These are phyloP conservation scores for Rhodotorula kratochvilovae DNA, from an alignment of 768 basidiomycete species.

Conservation along the genomic window DNA sequence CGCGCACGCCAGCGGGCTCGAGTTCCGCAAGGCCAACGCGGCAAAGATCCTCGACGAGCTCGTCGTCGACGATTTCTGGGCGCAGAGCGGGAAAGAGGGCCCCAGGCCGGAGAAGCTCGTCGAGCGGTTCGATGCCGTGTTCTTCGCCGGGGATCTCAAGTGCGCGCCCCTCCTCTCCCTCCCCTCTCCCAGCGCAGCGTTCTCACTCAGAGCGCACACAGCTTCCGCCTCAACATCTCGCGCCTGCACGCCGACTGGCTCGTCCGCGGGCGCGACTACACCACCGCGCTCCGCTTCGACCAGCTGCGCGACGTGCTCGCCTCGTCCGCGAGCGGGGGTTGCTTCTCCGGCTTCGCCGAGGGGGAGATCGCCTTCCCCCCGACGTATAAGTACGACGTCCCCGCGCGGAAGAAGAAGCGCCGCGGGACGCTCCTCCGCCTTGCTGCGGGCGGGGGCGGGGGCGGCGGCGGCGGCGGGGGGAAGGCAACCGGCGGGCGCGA, in stretches of 20 bases:
- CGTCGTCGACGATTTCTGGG: constrained; percentile 68
- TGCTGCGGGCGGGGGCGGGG: too few relatives aligned
- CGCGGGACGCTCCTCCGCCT: constrained; percentile 13
- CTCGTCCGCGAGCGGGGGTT: constrained; percentile 52
- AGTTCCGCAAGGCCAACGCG: constrained; percentile 77
- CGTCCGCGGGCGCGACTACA: constrained; percentile 74
- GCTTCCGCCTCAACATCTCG: constrained; percentile 83
- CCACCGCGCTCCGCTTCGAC: constrained; percentile 82
- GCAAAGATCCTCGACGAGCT: constrained; percentile 87
- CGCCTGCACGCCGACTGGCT: constrained; percentile 93
- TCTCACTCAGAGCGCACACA: too few relatives aligned
- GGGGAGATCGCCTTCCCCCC: constrained; percentile 78
- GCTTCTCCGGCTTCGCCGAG: constrained; percentile 75
- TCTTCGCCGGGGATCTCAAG: constrained; percentile 72
- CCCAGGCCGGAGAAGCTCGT: constrained; percentile 60
- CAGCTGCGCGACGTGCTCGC: constrained; percentile 76
- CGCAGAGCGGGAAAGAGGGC: constrained; percentile 7
- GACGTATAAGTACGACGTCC: constrained; percentile 84
- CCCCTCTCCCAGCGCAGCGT: too few relatives aligned
- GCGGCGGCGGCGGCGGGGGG: not conserved
- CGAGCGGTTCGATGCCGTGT: constrained; percentile 82
- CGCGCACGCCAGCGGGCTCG: constrained; percentile 57
- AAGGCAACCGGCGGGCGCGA: too few relatives aligned
- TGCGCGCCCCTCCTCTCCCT: not conserved
- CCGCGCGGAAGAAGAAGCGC: constrained; percentile 53